Evolutionary conservation across 208 protist species (phyloP).

Genomic region (Leptomonas seymouri): DNA sequence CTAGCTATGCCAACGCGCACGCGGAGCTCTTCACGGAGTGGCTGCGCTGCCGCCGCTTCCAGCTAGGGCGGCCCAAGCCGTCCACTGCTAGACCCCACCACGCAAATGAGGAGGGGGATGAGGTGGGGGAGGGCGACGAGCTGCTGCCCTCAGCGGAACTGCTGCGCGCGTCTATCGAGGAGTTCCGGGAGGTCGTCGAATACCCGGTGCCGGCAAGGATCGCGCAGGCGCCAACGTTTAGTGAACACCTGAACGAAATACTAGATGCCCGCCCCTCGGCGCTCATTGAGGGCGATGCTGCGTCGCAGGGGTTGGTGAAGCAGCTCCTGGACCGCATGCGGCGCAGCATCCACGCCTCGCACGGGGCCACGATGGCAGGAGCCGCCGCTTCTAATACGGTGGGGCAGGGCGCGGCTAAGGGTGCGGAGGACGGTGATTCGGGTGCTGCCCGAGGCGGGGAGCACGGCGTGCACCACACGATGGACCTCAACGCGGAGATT

Average conservation of each 20-base stretch:
- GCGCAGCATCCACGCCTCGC: constrained; percentile 27
- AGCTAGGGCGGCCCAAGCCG: constrained; percentile 24
- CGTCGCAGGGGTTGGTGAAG: constrained; percentile 37
- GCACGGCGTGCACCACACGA: constrained; percentile 40
- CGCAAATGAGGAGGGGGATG: constrained; percentile 11
- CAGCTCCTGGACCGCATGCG: constrained; percentile 47
- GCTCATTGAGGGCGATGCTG: constrained; percentile 45
- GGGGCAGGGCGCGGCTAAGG: neutral
- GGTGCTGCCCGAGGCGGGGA: neutral
- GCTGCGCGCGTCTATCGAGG: constrained; percentile 57
- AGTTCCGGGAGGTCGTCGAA: constrained; percentile 78
- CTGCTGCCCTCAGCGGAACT: constrained; percentile 33
- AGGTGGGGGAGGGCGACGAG: neutral
- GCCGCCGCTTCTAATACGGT: neutral
- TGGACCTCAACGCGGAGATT: constrained; percentile 80
- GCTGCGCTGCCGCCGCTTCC: constrained; percentile 58
- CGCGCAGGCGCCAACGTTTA: constrained; percentile 43
- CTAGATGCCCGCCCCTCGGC: constrained; percentile 36
- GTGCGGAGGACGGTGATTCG: constrained; percentile 1
- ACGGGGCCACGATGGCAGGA: constrained; percentile 9
- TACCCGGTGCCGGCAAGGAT: constrained; percentile 54
- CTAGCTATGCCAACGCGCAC: constrained; percentile 50
- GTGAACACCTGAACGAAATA: constrained; percentile 58
- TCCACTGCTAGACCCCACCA: neutral
- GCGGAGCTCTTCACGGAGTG: constrained; percentile 47